Evolutionary conservation across 2,329 filamentous ascomycete genomes (phyloP), one percentile per base, ranked within the genome.

Genomic region (Talaromyces sp.): DNA sequence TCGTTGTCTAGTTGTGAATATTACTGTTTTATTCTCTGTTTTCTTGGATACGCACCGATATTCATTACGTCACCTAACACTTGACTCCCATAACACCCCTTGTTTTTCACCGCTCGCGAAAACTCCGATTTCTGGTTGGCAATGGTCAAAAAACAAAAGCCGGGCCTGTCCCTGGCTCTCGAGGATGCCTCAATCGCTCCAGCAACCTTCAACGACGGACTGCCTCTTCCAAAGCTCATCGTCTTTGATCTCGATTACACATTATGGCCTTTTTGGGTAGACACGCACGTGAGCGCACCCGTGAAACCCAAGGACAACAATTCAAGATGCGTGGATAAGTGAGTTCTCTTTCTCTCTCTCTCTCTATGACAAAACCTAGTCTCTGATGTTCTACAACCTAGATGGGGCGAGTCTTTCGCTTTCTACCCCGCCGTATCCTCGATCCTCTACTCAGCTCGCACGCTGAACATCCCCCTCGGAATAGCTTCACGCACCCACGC

Each of bases 241-340:
- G 90, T 95, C 64, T 97, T 98, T 78, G 95, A 98, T 74, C 86
- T 98, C 64, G 93, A 98, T 81, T 98, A 97, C 81, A 98, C 95
- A 0, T 82, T 98, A n/a, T 98, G 93, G 95, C 92, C 93, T 4
- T 97, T 97, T 78, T 98, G 93, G 93, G 88, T 96, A 1, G 95
- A 98, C 79, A 96, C 92, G 3, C 93, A 97, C 76, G 89, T 95
- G 68, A 85, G 86, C 26, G 84, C 86, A 7, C 93, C 92, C 0
- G 77, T 96, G 55, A 87, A 86, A 64, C 80, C 85, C 55, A 82
- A 81, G 65, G 84, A 86, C 63, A 76, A 78, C 63, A 78, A 78
- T 63, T 77, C 77, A 29, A 76, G 76, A 61, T 75, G 72, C 31
- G 73, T 75, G 5, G 77, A 80, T 63, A 70, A 71, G 77, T 78